Conservation (phyloP, 2,329 filamentous ascomycete species). For the Camptophora hylomeconis region DNA sequence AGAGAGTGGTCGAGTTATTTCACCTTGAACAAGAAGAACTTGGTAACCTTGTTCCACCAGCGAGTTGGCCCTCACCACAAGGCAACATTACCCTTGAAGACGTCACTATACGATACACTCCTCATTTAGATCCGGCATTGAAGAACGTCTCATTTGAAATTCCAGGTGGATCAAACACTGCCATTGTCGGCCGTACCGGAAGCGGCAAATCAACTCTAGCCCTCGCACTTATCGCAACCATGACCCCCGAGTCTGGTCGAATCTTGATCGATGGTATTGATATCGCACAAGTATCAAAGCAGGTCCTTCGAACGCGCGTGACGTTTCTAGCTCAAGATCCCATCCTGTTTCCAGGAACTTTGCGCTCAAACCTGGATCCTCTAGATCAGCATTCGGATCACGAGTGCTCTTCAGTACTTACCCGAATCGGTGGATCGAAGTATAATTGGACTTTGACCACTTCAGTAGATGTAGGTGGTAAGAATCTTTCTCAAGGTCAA, state of each 20-base stretch:
- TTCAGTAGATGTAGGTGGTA: constrained; percentile 45
- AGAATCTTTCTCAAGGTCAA: constrained; percentile 52
- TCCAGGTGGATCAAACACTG: constrained; percentile 63
- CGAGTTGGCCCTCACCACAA: constrained; percentile 60
- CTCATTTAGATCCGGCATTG: constrained; percentile 61
- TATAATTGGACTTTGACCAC: constrained; percentile 46
- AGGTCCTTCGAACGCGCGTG: constrained; percentile 47
- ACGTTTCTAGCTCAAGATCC: constrained; percentile 57
- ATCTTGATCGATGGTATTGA: constrained; percentile 51
- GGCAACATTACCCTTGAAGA: constrained; percentile 65
- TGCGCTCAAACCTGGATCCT: constrained; percentile 51
- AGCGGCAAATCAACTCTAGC: constrained; percentile 73
- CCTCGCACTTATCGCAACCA: constrained; percentile 44
- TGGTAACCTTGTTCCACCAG: constrained; percentile 56
- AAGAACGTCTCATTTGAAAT: constrained; percentile 58
- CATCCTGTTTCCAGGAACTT: constrained; percentile 49
- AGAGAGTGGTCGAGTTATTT: constrained; percentile 70
- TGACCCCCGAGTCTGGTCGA: constrained; percentile 38
- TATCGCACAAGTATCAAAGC: constrained; percentile 44
- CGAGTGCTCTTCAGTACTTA: constrained; percentile 40
- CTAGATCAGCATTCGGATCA: constrained; percentile 42
- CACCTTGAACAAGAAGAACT: constrained; percentile 62
- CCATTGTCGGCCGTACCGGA: constrained; percentile 65
- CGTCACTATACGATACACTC: constrained; percentile 68
- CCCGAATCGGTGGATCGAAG: constrained; percentile 39